Evolutionary conservation across 768 basidiomycete species (phyloP).

Genomic region (Agaricus sinodeliciosus): DNA sequence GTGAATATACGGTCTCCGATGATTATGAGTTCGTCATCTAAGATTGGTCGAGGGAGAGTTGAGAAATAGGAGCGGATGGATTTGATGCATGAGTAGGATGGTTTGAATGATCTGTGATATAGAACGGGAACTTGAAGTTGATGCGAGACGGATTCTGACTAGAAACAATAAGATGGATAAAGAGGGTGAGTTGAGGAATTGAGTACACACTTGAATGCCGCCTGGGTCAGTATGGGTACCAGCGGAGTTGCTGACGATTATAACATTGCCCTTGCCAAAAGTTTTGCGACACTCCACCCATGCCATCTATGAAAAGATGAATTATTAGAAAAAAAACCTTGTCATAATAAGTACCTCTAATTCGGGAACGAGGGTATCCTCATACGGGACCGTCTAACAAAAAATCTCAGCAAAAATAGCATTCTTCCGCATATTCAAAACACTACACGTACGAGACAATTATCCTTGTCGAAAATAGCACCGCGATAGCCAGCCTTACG

Average conservation of each 20-base stretch:
- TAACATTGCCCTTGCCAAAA: constrained; percentile 73
- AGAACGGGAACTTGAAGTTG: constrained; percentile 80
- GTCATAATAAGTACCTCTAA: constrained; percentile 45
- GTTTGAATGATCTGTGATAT: constrained; percentile 70
- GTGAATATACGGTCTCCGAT: constrained; percentile 94
- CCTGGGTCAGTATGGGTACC: constrained; percentile 75
- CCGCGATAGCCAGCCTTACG: constrained; percentile 74
- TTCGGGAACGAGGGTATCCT: constrained; percentile 71
- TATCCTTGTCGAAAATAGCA: constrained; percentile 97
- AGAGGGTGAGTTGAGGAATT: not conserved
- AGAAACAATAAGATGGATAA: no score
- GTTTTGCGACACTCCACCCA: constrained; percentile 68
- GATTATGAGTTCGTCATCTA: constrained; percentile 62
- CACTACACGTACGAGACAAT: constrained; percentile 68
- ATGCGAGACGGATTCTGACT: constrained; percentile 85
- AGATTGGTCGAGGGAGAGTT: constrained; percentile 46
- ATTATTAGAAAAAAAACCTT: not conserved
- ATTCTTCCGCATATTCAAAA: not conserved
- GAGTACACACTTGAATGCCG: constrained; percentile 64
- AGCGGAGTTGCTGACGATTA: constrained; percentile 94
- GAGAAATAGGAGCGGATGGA: constrained; percentile 73
- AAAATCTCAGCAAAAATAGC: not conserved
- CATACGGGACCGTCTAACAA: constrained; percentile 70
- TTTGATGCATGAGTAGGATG: constrained; percentile 67
- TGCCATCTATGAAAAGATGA: constrained; percentile 41